Conservation (phyloP, 2,329 filamentous ascomycete genomes). For the Colletotrichum tofieldiae region DNA sequence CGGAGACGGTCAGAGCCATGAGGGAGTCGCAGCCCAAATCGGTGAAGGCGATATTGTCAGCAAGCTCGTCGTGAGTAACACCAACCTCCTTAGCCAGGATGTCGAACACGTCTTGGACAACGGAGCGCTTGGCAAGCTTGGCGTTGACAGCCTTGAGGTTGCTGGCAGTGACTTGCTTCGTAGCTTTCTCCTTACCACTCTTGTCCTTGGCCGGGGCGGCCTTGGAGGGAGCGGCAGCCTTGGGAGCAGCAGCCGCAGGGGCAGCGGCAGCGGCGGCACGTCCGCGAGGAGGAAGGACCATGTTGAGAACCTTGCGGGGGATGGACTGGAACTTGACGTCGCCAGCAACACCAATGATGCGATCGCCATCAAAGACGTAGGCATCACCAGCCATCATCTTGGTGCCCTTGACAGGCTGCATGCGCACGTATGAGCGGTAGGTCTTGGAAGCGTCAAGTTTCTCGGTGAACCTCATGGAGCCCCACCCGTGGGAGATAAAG, state of each 20-base stretch:
- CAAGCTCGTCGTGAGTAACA: slow-evolving; percentile 68
- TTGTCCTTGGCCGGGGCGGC: slow-evolving; percentile 50
- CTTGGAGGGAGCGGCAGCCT: slow-evolving; percentile 53
- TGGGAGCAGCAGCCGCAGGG: slow-evolving; percentile 54
- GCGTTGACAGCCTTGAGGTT: slow-evolving; percentile 66
- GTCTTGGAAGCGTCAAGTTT: slow-evolving; percentile 61
- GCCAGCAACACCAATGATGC: slow-evolving; percentile 63
- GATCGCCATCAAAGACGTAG: slow-evolving; percentile 68
- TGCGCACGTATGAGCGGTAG: slow-evolving; percentile 71
- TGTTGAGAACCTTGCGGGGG: slow-evolving; percentile 76
- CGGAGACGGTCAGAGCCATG: slow-evolving; percentile 72
- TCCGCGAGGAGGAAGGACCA: slow-evolving; percentile 75
- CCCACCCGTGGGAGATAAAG: slow-evolving; percentile 75
- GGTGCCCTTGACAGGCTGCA: slow-evolving; percentile 67
- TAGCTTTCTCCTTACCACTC: slow-evolving; percentile 58
- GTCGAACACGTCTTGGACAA: slow-evolving; percentile 63
- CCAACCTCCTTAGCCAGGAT: slow-evolving; percentile 72
- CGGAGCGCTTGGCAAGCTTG: slow-evolving; percentile 61
- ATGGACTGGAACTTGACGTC: slow-evolving; percentile 79
- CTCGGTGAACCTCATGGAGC: slow-evolving; percentile 66
- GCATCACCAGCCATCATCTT: slow-evolving; percentile 70
- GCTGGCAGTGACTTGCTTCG: slow-evolving; percentile 60
- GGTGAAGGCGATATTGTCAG: slow-evolving; percentile 69
- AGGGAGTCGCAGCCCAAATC: slow-evolving; percentile 75
- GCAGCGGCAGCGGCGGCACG: slow-evolving; percentile 57